Base-by-base conservation (phyloP, 495 filamentous ascomycete genomes). In the Staphylotrichum tortipilum region DNA sequence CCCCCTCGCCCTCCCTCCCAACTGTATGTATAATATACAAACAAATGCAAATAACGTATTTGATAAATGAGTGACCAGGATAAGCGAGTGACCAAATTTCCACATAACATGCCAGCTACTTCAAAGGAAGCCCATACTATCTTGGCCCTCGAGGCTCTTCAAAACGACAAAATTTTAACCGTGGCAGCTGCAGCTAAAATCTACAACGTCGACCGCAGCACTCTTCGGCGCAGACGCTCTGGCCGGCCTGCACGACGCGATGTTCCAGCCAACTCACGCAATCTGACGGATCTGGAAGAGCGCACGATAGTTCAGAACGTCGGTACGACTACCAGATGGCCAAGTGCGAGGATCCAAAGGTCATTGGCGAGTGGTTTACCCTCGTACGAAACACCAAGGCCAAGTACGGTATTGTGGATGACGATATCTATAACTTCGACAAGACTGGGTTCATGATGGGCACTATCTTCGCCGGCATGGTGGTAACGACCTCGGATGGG, bases 181-280 rank as follows among this genome's bases (percentile, higher is more conserved):
- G 17, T 44, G 3, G 24, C 24, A 31, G 41, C 41, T 18, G 24
- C 34, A 49, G 35, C 35, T 15, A 43, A 44, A 21, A n/a, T 15
- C 15, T 50, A 50, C 28, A 33, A 50, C 24, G 23, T 50, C 18
- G 3, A 11, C 9, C 4, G 33, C 3, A 17, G 4, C 19, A 42
- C 44, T 7, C 37, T 42, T 21, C 29, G 24, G 7, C 23, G 24
- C 36, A 23, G 47, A 50, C 47, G 47, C 47, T 26, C 36, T 26
- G 26, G 47, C 18, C 19, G 17, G 35, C 46, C 35, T 49, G 3
- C 23, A 40, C 34, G 46, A 49, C 35, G 35, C 35, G 28, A 50
- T 50, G 42, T 50, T 33, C 36, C 24, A 34, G 17, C 36, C 36
- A 50, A 47, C 31, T 47, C 17, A 47, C n/a, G 31, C 10, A 47